Conservation (phyloP, 306 rosid genomes). For the Fagus crenata region DNA sequence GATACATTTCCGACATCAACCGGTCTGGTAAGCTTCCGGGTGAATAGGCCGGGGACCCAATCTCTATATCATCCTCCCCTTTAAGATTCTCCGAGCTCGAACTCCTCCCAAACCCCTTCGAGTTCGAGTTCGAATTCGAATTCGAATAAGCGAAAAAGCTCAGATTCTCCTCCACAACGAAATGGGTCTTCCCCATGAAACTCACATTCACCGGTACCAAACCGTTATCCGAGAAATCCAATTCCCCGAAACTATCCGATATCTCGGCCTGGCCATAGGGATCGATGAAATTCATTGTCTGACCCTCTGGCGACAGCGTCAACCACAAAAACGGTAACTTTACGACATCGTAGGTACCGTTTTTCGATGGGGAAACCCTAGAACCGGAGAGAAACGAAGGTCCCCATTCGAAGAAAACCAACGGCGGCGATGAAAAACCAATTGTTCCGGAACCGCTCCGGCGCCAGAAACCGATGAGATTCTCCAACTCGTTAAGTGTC, state of each 20-base stretch:
- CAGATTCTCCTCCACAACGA: slow-evolving; percentile 74
- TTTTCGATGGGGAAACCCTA: slow-evolving; percentile 67
- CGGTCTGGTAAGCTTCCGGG: slow-evolving; percentile 73
- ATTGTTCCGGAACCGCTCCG: slow-evolving; percentile 53
- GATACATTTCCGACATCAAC: slow-evolving; percentile 78
- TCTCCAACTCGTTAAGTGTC: slow-evolving; percentile 71
- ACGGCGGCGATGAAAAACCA: slow-evolving; percentile 46
- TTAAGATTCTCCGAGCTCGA: slow-evolving; percentile 38
- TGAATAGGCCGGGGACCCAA: slow-evolving; percentile 40
- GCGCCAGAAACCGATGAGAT: slow-evolving; percentile 90
- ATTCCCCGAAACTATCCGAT: slow-evolving; percentile 14
- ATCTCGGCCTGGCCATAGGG: slow-evolving; percentile 57
- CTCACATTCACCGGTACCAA: slow-evolving; percentile 61
- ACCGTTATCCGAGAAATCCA: slow-evolving; percentile 37
- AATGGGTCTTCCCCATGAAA: slow-evolving; percentile 75
- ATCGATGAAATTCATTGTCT: slow-evolving; percentile 49
- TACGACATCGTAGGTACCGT: slow-evolving; percentile 50
- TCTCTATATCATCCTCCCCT: slow-evolving; percentile 50
- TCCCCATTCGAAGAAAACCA: slow-evolving; percentile 91
- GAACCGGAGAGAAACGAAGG: slow-evolving; percentile 54
- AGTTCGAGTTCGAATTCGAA: background rate
- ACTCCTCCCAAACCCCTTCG: slow-evolving; percentile 34
- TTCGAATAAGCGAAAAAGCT: slow-evolving; percentile 24
- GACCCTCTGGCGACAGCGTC: slow-evolving; percentile 68
- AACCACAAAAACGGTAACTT: slow-evolving; percentile 68